Conservation (phyloP, 108 stramenopile genomes). For the Nitzschia sp. region DNA sequence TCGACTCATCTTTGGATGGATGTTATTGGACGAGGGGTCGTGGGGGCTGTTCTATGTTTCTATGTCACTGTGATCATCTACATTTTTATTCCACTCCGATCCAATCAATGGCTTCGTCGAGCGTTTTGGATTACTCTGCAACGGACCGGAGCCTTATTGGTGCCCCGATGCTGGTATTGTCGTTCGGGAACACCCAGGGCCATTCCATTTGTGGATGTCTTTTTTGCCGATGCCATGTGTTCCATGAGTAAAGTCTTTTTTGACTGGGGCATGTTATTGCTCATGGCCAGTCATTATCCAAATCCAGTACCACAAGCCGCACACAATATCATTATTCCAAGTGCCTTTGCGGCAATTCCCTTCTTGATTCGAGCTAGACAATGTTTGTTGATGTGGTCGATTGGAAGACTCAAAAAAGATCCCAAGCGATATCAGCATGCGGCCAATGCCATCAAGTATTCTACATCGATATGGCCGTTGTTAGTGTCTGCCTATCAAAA, state of each 20-base stretch:
- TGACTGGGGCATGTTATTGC: constrained; percentile 87
- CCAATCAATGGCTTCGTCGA: constrained; percentile 66
- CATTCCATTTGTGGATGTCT: constrained; percentile 86
- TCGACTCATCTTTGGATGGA: constrained; percentile 73
- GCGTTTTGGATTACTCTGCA: constrained; percentile 56
- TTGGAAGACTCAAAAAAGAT: constrained; percentile 66
- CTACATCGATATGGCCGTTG: constrained; percentile 74
- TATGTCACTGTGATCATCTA: constrained; percentile 58
- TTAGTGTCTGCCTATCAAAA: constrained; percentile 79
- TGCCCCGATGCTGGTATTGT: constrained; percentile 73
- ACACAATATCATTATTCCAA: constrained; percentile 77
- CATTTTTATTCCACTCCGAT: constrained; percentile 58
- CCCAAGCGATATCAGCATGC: constrained; percentile 73
- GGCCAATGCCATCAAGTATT: constrained; percentile 85
- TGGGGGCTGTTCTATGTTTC: constrained; percentile 80
- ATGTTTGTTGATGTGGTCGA: constrained; percentile 79
- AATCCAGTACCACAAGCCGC: constrained; percentile 61
- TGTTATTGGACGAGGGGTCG: constrained; percentile 50
- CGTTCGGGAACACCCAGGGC: constrained; percentile 39
- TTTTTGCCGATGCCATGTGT: constrained; percentile 89
- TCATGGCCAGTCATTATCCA: constrained; percentile 82
- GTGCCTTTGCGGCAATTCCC: constrained; percentile 68
- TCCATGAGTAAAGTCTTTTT: constrained; percentile 83
- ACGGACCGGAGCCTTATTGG: constrained; percentile 67
- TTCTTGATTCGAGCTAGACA: constrained; percentile 85